phyloP scores from a whole-genome alignment of 345 rosid species.

The Eucalyptus albens region DNA sequence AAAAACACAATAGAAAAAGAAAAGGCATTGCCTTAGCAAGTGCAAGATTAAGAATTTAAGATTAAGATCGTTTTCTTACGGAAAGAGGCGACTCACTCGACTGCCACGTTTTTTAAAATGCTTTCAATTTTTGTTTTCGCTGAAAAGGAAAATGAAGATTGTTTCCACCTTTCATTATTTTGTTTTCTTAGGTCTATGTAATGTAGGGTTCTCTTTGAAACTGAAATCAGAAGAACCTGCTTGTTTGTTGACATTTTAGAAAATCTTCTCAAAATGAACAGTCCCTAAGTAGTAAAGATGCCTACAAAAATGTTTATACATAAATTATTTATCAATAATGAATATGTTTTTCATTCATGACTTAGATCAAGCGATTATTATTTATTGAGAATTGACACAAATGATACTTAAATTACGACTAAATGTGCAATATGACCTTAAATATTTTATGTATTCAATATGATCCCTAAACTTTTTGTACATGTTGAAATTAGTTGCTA shows the following conservation, averaged over 20 bases:
- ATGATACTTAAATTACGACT: too few relatives aligned
- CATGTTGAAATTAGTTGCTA: too few relatives aligned
- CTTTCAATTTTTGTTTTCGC: background rate
- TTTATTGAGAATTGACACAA: too few relatives aligned
- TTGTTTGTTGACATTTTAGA: background rate
- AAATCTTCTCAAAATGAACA: background rate
- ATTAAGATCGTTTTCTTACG: background rate
- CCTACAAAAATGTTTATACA: background rate
- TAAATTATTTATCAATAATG: too few relatives aligned
- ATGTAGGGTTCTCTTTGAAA: background rate
- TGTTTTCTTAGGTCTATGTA: background rate
- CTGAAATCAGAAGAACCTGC: background rate
- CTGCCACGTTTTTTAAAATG: too few relatives aligned
- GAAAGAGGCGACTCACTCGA: too few relatives aligned
- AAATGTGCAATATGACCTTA: too few relatives aligned
- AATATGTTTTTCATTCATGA: too few relatives aligned
- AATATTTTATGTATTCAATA: too few relatives aligned
- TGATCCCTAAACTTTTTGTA: too few relatives aligned
- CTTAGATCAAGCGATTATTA: too few relatives aligned
- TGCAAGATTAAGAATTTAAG: background rate
- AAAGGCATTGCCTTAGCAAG: conserved; percentile 1
- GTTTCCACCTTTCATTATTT: background rate
- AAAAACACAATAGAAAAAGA: background rate
- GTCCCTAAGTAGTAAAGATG: background rate
- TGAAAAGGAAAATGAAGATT: background rate